Evolutionary conservation across 768 basidiomycete genomes (phyloP), one percentile per base, ranked within the genome.

Genomic region (Nevesoporus exiguus): DNA sequence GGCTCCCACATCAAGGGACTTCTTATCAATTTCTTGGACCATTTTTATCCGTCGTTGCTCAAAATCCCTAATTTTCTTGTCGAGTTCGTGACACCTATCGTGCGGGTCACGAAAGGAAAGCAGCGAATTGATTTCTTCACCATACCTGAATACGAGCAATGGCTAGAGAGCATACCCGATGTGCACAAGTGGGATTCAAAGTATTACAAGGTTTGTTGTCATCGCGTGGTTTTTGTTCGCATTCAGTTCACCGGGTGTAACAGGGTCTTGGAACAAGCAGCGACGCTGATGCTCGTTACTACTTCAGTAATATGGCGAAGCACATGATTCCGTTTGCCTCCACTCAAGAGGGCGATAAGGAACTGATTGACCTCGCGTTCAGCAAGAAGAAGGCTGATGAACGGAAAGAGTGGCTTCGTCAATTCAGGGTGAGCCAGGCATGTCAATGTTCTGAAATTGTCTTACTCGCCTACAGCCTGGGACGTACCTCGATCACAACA

Each of bases 1-100:
- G 97, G 97, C 48, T 98, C 97, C n/a, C 97, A 99, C 74, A 99
- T 99, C 76, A 99, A 99, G 72, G 97, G 97, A n/a, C 82, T 98
- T 8, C 79, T 99, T 46, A 95, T 99, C 75, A 99, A 99, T 73
- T 98, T 94, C 71, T 75, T 99, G 56, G 97, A 98, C 65, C 89
- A 95, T 68, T 98, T 94, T 71, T 98, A 88, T 71, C 97, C 97
- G 0, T 97, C 96, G 2, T 77, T 99, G 21, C 79, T 99, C 53
- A 93, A 86, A 68, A 72, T 97, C 17, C 88, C 92, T 1, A 85
- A 88, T 55, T 99, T 99, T 74, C 75, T 99, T 47, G 91, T 98
- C 34, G 97, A 99, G 67, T 99, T 99, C 69, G 91, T 99, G 37
- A 99, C 97, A 0, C 97, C 97, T 2, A 98, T 99, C 66, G 94